These are phyloP conservation scores for Acacia melanoxylon DNA, from an alignment of 306 rosid genomes.

Conservation along the genomic window DNA sequence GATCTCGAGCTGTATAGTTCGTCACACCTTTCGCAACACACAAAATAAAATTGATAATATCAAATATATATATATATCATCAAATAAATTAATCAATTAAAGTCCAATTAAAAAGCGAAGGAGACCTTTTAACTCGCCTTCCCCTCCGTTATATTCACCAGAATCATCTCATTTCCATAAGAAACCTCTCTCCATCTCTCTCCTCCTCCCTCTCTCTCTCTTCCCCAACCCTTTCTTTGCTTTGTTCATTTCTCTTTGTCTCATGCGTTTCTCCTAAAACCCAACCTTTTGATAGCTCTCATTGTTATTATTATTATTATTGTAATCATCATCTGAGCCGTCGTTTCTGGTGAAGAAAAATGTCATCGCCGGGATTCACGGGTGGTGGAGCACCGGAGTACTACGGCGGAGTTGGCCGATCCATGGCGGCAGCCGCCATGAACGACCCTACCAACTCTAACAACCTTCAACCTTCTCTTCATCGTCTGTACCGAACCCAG, in stretches of 20 bases:
- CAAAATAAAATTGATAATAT: background rate
- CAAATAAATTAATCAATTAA: background rate
- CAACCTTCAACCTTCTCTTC: conserved; percentile 38
- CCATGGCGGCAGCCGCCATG: conserved; percentile 44
- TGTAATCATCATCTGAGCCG: background rate
- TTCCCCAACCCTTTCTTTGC: conserved; percentile 13
- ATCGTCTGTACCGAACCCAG: conserved; percentile 43
- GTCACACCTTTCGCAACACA: background rate
- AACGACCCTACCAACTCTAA: conserved; percentile 28
- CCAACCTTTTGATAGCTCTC: conserved; percentile 35
- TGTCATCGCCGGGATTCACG: conserved; percentile 79
- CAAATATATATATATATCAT: no score
- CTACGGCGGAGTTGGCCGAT: conserved; percentile 50
- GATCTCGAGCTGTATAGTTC: conserved; percentile 27
- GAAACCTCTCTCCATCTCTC: conserved; percentile 27
- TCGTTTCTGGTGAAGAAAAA: background rate
- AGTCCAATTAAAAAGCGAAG: background rate
- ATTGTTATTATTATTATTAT: background rate
- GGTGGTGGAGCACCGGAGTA: conserved; percentile 63
- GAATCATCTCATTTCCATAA: conserved; percentile 43
- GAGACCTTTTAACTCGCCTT: conserved; percentile 17
- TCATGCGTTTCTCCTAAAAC: conserved; percentile 52
- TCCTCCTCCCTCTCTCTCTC: conserved; percentile 1
- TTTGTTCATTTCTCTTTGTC: conserved; percentile 32
- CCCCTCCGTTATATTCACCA: conserved; percentile 42